Evolutionary conservation across 2,329 filamentous ascomycete species (phyloP).

Genomic region (Chrysosporium keratinophilum): DNA sequence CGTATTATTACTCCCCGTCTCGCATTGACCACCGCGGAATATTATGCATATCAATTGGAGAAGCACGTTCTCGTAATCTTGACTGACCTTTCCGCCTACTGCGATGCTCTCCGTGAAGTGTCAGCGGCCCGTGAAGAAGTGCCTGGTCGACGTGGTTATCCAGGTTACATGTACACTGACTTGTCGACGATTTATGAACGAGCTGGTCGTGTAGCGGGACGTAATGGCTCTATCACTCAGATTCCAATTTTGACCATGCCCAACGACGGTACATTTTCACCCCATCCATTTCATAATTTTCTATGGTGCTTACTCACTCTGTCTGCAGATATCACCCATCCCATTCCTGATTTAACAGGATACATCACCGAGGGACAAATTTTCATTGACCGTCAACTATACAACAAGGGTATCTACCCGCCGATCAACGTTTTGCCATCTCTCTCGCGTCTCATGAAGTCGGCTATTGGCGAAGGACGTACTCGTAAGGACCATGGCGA

Average conservation of each 20-base stretch:
- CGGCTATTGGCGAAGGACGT: slow-evolving; percentile 93
- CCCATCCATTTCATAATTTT: background rate
- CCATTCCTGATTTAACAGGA: slow-evolving; percentile 94
- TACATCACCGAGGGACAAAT: slow-evolving; percentile 99
- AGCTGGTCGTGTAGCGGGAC: slow-evolving; percentile 90
- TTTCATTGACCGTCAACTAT: slow-evolving; percentile 82
- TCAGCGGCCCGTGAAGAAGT: slow-evolving; percentile 98
- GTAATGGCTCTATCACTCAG: slow-evolving; percentile 97
- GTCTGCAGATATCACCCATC: slow-evolving; percentile 76
- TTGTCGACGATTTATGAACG: slow-evolving; percentile 99
- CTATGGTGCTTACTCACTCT: background rate
- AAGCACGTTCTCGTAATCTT: slow-evolving; percentile 99
- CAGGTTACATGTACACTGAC: slow-evolving; percentile 99
- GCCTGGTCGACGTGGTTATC: slow-evolving; percentile 96
- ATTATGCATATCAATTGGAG: slow-evolving; percentile 99
- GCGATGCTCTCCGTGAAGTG: slow-evolving; percentile 96
- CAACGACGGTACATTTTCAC: slow-evolving; percentile 61
- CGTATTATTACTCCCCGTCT: slow-evolving; percentile 99
- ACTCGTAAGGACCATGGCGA: slow-evolving; percentile 95
- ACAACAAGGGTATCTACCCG: slow-evolving; percentile 97
- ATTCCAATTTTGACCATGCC: slow-evolving; percentile 99
- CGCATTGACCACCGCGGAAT: slow-evolving; percentile 94
- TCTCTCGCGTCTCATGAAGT: slow-evolving; percentile 99
- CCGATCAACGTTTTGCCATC: slow-evolving; percentile 98
- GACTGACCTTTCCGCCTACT: slow-evolving; percentile 95